Evolutionary conservation across 179 eudicot genomes (phyloP), one percentile per base, ranked within the genome.

Genomic region (Silene coronaria): DNA sequence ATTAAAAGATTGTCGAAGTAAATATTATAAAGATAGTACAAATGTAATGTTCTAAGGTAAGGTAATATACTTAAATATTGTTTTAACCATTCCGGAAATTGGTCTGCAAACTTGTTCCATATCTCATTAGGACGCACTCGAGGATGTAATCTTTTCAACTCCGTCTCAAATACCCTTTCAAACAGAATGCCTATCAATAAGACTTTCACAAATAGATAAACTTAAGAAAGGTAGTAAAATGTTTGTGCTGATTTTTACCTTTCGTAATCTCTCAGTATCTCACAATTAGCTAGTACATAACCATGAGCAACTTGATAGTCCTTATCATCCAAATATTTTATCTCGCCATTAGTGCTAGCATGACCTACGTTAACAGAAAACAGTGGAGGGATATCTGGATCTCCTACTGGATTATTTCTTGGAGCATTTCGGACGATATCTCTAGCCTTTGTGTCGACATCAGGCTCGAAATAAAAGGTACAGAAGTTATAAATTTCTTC

Each of bases 401-500:
- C 0, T 32, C 17, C 0, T 55, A 6, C 17, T 0, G n/a, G n/a
- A 45, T 3, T 24, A 21, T 34, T 34, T 34, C 6, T 16, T 21
- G 32, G 19, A 19, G 61, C 48, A 72, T 72, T 72, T 4, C 24
- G 26, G 19, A 2, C 53, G 0, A 32, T 0, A 19, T 21, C 27
- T 12, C 19, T 21, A 5, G 45, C 58, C 30, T 53, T 75, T 32
- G 66, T 32, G 57, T 65, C 71, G 0, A 53, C 30, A 67, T 22
- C 24, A 3, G 53, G 19, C 24, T 55, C 66, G 32, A 55, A 67
- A 53, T 55, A 75, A 8, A 51, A 11, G 24, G 75, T 9, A 14
- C 55, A 58, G 34, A 71, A 53, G 12, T 71, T 70, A 4, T 38
- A 70, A 2, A 70, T 71, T 22, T 74, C 58, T 8, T 74, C 58